Evolutionary conservation across 129 eudicot genomes (phyloP), one percentile per base, ranked within the genome.

Genomic region (Pulicaria dysenterica): DNA sequence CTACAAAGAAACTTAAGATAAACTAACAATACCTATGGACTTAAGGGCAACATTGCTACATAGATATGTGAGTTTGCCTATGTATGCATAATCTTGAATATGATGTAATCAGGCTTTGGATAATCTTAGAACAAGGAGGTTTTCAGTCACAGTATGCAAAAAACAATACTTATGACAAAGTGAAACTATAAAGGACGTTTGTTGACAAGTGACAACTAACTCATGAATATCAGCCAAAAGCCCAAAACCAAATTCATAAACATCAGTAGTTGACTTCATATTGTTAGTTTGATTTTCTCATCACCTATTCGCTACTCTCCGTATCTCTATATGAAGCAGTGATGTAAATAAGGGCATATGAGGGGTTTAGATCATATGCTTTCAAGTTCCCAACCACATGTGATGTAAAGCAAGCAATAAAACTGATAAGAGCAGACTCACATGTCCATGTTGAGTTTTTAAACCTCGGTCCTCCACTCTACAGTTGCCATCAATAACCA

Each of bases 361-460:
- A 46, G 15, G 34, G 37, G 42, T 16, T 80, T 3, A 67, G 69
- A 67, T 73, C 64, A 69, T 54, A 42, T 39, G 63, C 53, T 16
- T 53, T 61, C 42, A 44, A 16, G 16, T 37, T 44, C 61, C 64
- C 50, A 34, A 70, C 19, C 64, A 81, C 67, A 64, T 14, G 41
- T n/a, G 37, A 54, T 58, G 41, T 41, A 59, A 77, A 70, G 8
- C 58, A 34, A 77, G 41, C 48, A 70, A 61, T 38, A 62, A 67
- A 41, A 55, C 13, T 58, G 51, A 67, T 13, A 55, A 44, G 58
- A 36, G 19, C 53, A 65, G 54, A 65, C 95, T 86, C 85, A 95
- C 99, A 61, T 95, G 99, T 69, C 99, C 99, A 95, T 95, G 96
- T 41, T 95, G 97, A 13, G 96, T 90, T 86, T 91, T 95, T 85